These are phyloP conservation scores for Calonectria multiphialidica DNA, from an alignment of 2,329 filamentous ascomycete genomes.

Conservation along the genomic window DNA sequence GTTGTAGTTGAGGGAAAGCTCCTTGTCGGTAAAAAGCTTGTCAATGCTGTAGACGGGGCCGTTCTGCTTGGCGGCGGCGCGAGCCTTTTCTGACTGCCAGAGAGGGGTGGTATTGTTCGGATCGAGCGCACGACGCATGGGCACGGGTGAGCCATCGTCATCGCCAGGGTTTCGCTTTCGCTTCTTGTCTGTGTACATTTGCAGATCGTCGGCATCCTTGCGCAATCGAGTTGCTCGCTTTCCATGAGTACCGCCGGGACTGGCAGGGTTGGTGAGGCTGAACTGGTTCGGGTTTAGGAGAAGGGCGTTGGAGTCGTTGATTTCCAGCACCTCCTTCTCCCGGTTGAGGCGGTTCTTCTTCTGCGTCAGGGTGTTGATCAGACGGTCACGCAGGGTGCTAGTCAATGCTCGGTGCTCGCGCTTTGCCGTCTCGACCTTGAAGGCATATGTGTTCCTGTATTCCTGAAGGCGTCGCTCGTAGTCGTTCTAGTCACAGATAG, in stretches of 20 bases:
- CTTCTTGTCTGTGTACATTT: conserved; percentile 70
- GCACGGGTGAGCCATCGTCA: conserved; percentile 73
- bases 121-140: conserved; percentile 67
- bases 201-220: conserved; percentile 70
- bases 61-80: conserved; percentile 65
- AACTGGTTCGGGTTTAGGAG: conserved; percentile 77
- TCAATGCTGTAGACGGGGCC: conserved; percentile 75
- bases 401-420: conserved; percentile 71
- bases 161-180: conserved; percentile 71
- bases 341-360: conserved; percentile 74
- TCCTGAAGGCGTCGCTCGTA: conserved; percentile 73
- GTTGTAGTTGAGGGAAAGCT: conserved; percentile 75
- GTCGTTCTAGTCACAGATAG: conserved; percentile 61
- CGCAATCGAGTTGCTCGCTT: conserved; percentile 74
- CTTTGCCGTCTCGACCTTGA: conserved; percentile 72
- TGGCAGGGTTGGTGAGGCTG: conserved; percentile 73
- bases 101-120: conserved; percentile 69
- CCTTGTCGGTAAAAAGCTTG: conserved; percentile 79
- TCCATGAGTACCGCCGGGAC: conserved; percentile 71
- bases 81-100: conserved; percentile 72
- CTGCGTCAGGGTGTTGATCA: conserved; percentile 73
- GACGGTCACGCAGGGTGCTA: conserved; percentile 72
- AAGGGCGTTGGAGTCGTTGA: conserved; percentile 74
- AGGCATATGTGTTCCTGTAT: conserved; percentile 69
- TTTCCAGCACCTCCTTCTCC: conserved; percentile 77